phyloP scores from a whole-genome alignment of 345 rosid species.

The Salix dunnii region DNA sequence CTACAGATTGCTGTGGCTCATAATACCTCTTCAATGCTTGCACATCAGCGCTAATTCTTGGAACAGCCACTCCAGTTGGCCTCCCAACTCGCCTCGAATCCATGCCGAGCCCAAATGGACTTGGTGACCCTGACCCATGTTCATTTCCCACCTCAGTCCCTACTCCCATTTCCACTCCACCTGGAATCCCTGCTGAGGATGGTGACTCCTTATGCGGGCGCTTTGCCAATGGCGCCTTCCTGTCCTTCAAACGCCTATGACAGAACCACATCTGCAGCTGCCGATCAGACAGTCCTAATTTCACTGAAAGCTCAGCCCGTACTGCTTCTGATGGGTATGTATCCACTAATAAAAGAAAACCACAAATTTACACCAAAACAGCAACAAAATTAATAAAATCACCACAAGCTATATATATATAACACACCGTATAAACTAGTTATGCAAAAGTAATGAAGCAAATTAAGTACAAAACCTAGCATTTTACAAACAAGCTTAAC shows the following conservation, averaged over 20 bases:
- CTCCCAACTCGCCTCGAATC: conserved; percentile 41
- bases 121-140: conserved; percentile 30
- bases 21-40: conserved; percentile 45
- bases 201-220: conserved; percentile 49
- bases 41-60: conserved; percentile 45
- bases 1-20: conserved; percentile 41
- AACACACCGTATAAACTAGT: not conserved
- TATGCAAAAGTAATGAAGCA: not conserved
- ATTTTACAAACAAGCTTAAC: not conserved
- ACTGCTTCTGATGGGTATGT: conserved; percentile 71
- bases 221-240: conserved; percentile 52
- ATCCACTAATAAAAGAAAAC: conserved; percentile 42
- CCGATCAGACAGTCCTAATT: conserved; percentile 76
- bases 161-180: conserved; percentile 28
- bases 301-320: conserved; percentile 66
- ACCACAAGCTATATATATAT: not conserved
- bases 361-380: not conserved
- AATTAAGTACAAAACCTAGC: not conserved
- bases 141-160: conserved; percentile 30
- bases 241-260: conserved; percentile 84
- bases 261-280: conserved; percentile 99
- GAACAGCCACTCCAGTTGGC: conserved; percentile 39
- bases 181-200: conserved; percentile 7
- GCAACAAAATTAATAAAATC: not conserved
- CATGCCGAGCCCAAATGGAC: conserved; percentile 26